phyloP scores from a whole-genome alignment of 1,284 basidiomycete species.

The Trichosporon asahii region DNA sequence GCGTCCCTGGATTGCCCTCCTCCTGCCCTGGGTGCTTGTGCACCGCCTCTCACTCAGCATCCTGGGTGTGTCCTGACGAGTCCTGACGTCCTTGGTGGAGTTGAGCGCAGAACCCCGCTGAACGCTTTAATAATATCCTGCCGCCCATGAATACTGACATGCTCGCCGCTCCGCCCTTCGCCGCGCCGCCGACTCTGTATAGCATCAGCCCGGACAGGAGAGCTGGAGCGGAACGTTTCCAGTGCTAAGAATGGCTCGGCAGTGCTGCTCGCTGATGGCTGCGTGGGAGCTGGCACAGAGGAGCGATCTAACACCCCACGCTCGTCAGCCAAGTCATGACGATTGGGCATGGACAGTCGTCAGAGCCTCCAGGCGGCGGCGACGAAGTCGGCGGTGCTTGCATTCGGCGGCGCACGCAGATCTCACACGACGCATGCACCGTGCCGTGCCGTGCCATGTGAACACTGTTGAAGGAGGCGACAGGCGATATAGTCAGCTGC shows the following conservation, averaged over 20 bases:
- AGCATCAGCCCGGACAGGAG: background rate
- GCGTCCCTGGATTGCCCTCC: background rate
- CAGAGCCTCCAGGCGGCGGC: background rate
- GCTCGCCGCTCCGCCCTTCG: background rate
- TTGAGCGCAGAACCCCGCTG: background rate
- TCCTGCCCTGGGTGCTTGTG: background rate
- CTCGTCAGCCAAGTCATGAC: constrained; percentile 3
- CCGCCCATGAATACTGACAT: background rate
- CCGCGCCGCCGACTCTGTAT: background rate
- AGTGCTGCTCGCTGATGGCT: background rate
- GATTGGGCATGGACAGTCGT: background rate
- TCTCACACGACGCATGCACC: background rate
- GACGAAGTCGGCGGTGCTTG: background rate
- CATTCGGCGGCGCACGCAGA: background rate
- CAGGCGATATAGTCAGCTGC: background rate
- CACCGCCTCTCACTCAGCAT: background rate
- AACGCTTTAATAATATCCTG: background rate
- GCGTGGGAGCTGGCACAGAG: background rate
- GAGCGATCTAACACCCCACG: background rate
- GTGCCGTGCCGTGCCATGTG: background rate
- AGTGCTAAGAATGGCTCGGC: background rate
- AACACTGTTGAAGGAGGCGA: background rate
- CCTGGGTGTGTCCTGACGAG: background rate
- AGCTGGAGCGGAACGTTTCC: background rate
- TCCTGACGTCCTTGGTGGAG: background rate